A percentile compares a stretch with the other conserved stretches of the same genome.
These are phyloP conservation scores for Hemisphaericaspora lyxosophila DNA, from an alignment of 1,139 yeast genomes.

Conservation along the genomic window DNA sequence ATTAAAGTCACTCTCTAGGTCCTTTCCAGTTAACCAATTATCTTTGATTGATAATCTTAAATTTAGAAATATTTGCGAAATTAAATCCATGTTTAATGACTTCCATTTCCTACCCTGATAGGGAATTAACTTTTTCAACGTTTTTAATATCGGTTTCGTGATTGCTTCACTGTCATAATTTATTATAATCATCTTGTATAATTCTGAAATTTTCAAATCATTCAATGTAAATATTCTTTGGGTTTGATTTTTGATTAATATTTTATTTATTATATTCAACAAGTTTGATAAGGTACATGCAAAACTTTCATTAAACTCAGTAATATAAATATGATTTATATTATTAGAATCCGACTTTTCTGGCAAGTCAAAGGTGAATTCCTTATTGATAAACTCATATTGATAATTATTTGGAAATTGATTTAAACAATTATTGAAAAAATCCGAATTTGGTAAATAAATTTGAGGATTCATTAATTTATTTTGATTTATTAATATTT, in stretches of 20 bases:
- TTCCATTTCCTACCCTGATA: slow-evolving; percentile 96
- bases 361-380: slow-evolving; percentile 27
- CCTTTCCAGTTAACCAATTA: slow-evolving; percentile 87
- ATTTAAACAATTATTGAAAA: slow-evolving; percentile 44
- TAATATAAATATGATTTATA: slow-evolving; percentile 29
- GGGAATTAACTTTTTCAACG: slow-evolving; percentile 79
- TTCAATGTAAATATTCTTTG: slow-evolving; percentile 56
- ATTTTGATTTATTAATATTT: slow-evolving; percentile 35
- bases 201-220: slow-evolving; percentile 56
- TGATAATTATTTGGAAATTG: slow-evolving; percentile 15
- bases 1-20: slow-evolving; percentile 70
- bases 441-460: slow-evolving; percentile 37
- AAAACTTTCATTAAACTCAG: slow-evolving; percentile 40
- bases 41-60: slow-evolving; percentile 72
- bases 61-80: slow-evolving; percentile 81
- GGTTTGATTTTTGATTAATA: slow-evolving; percentile 46
- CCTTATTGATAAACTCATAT: slow-evolving; percentile 32
- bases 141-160: slow-evolving; percentile 68
- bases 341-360: slow-evolving; percentile 27
- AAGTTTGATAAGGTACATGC: slow-evolving; percentile 47
- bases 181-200: slow-evolving; percentile 42
- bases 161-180: slow-evolving; percentile 62
- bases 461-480: slow-evolving; percentile 49
- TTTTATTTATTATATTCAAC: slow-evolving; percentile 43
- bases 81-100: slow-evolving; percentile 86